Evolutionary conservation across 1,139 yeast genomes (phyloP), one percentile per base, ranked within the genome.

Genomic region (Groenewaldozyma sp.): DNA sequence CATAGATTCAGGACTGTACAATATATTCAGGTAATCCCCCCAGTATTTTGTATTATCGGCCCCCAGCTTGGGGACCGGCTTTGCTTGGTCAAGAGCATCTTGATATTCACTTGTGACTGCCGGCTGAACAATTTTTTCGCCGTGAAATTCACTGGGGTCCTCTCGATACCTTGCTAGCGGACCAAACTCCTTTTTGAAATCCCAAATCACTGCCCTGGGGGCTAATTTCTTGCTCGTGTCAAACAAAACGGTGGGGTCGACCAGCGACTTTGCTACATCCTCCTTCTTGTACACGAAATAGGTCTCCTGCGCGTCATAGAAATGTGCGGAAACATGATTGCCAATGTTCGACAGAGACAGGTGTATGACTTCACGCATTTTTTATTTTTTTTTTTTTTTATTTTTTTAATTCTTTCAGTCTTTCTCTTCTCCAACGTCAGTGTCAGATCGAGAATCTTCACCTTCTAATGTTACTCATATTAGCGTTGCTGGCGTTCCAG

Each of bases 131-230:
- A 50, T 40, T 13, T 28, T 44, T 28, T 33, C 44, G 11, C 38
- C 33, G 11, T 20, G 21, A 6, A 32, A 37, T 13, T 34, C 37
- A 45, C 53, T 45, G 1, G 36, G 47, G n/a, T 43, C 43, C 24
- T 48, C 52, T 28, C 45, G 53, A 35, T 50, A 50, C 37, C 52
- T 46, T 36, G 47, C 47, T 45, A 60, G 46, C 10, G 56, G 47
- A 27, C 67, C 63, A 46, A 53, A 54, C 21, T 67, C 66, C 22
- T 67, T 60, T 44, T 61, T 49, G 46, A 78, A 71, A 49, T 91
- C 97, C 76, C 88, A 86, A 11, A 87, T 55, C 36, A 87, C 54
- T 0, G 86, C 76, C 40, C 97, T 63, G 1, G 98, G 97, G 11
- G 80, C 70, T 55, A 77, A 86, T 37, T 80, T 80, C n/a, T 71